A percentile compares a stretch with the other conserved stretches of the same genome.
These are phyloP conservation scores for Gryganskiella cystojenkinii DNA, from an alignment of 192 early-diverging fungal species.

Conservation along the genomic window DNA sequence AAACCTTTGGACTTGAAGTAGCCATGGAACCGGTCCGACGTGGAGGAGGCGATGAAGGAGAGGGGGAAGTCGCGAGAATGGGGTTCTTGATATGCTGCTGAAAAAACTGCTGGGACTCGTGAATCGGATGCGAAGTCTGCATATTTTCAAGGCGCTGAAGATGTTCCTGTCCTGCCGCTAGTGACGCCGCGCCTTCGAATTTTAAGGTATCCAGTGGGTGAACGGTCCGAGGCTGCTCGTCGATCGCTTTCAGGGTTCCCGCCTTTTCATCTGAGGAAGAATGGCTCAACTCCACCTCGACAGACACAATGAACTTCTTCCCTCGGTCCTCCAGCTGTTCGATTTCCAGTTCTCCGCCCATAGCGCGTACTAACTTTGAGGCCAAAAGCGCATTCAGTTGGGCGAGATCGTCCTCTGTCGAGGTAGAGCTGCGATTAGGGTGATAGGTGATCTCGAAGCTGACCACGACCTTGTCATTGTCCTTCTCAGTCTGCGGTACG, in stretches of 20 bases:
- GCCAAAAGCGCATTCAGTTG: slow-evolving; percentile 45
- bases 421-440: slow-evolving; percentile 17
- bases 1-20: slow-evolving; percentile 33
- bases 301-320: slow-evolving; percentile 41
- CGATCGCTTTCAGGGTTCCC: not conserved
- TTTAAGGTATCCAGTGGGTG: slow-evolving; percentile 28
- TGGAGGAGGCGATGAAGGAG: slow-evolving; percentile 28
- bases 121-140: slow-evolving; percentile 25
- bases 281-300: slow-evolving; percentile 39
- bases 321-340: slow-evolving; percentile 15
- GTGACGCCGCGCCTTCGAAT: slow-evolving; percentile 8
- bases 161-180: slow-evolving; percentile 1
- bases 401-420: slow-evolving; percentile 25
- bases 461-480: slow-evolving; percentile 48
- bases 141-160: slow-evolving; percentile 27
- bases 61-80: slow-evolving; percentile 22
- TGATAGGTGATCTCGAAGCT: slow-evolving; percentile 54
- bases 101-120: slow-evolving; percentile 35
- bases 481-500: slow-evolving; percentile 7
- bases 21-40: slow-evolving; percentile 22
- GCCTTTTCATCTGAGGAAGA: slow-evolving; percentile 20
- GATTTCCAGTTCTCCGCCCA: slow-evolving; percentile 48
- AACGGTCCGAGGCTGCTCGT: slow-evolving; percentile 20
- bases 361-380: slow-evolving; percentile 45
- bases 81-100: slow-evolving; percentile 32